Conservation (phyloP, 2,329 filamentous ascomycete genomes). For the Apiospora malaysiana region DNA sequence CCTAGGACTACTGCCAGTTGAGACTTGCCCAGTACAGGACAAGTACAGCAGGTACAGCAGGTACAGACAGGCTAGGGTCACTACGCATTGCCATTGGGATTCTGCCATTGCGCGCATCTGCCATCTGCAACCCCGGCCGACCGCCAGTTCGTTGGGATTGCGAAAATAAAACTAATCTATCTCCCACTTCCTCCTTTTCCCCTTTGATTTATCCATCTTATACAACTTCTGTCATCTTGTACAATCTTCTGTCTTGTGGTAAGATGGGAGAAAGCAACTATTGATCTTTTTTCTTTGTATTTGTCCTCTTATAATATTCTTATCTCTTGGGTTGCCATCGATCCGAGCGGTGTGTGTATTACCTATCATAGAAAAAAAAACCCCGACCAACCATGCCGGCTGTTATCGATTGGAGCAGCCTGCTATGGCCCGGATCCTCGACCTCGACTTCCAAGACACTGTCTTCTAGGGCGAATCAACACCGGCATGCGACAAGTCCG, state of each 20-base stretch:
- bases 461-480: background rate
- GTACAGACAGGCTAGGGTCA: too few relatives aligned
- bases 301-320: background rate
- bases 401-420: slow-evolving; percentile 20
- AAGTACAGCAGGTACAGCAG: too few relatives aligned
- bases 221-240: background rate
- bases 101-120: background rate
- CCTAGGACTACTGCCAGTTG: too few relatives aligned
- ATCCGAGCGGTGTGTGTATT: background rate
- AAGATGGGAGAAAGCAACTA: background rate
- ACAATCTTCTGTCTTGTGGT: background rate
- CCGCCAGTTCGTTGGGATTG: background rate
- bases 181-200: slow-evolving; percentile 6
- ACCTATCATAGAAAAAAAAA: background rate
- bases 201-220: slow-evolving; percentile 1
- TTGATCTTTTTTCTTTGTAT: slow-evolving; percentile 12
- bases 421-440: background rate
- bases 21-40: too few relatives aligned
- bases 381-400: slow-evolving; percentile 9
- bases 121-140: background rate
- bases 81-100: background rate
- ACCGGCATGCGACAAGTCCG: background rate
- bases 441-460: background rate
- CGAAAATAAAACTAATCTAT: slow-evolving; percentile 8
- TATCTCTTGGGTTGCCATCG: background rate